These are phyloP conservation scores for Hyphopichia homilentoma DNA, from an alignment of 805 yeast species.

Conservation along the genomic window DNA sequence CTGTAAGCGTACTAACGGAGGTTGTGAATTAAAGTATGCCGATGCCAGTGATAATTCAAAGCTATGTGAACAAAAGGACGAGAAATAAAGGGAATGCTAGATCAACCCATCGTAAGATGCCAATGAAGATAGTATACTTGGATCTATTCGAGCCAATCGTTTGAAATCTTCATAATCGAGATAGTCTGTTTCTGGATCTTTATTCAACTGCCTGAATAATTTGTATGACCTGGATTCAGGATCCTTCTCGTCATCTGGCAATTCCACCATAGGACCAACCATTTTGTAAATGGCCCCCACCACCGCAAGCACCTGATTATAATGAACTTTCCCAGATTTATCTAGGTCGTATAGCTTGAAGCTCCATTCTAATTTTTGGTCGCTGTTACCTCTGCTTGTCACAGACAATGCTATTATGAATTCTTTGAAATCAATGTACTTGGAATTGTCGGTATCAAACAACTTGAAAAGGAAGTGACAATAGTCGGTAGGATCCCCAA, in stretches of 20 bases:
- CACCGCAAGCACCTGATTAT: slow-evolving; percentile 74
- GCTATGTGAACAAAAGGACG: no score
- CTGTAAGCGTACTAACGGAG: neutral
- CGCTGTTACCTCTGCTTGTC: slow-evolving; percentile 80
- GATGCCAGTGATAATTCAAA: no score
- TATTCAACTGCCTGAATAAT: slow-evolving; percentile 71
- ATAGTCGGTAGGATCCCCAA: slow-evolving; percentile 93
- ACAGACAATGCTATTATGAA: slow-evolving; percentile 84
- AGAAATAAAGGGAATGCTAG: slow-evolving; percentile 27
- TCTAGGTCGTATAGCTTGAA: slow-evolving; percentile 84
- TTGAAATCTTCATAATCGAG: slow-evolving; percentile 83
- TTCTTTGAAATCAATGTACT: slow-evolving; percentile 85
- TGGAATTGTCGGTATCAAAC: slow-evolving; percentile 78
- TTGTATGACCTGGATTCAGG: slow-evolving; percentile 86
- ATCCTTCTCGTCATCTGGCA: slow-evolving; percentile 85
- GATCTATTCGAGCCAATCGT: slow-evolving; percentile 75
- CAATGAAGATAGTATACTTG: slow-evolving; percentile 70
- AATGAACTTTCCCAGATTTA: slow-evolving; percentile 70
- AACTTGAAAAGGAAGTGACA: slow-evolving; percentile 85
- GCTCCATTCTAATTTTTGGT: slow-evolving; percentile 87
- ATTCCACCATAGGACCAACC: slow-evolving; percentile 91
- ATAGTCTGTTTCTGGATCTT: slow-evolving; percentile 57
- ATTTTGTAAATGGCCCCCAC: slow-evolving; percentile 84
- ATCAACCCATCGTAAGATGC: slow-evolving; percentile 80
- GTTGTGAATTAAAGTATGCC: no score